phyloP scores from a whole-genome alignment of 257 asterid species.

The Lantana camara region DNA sequence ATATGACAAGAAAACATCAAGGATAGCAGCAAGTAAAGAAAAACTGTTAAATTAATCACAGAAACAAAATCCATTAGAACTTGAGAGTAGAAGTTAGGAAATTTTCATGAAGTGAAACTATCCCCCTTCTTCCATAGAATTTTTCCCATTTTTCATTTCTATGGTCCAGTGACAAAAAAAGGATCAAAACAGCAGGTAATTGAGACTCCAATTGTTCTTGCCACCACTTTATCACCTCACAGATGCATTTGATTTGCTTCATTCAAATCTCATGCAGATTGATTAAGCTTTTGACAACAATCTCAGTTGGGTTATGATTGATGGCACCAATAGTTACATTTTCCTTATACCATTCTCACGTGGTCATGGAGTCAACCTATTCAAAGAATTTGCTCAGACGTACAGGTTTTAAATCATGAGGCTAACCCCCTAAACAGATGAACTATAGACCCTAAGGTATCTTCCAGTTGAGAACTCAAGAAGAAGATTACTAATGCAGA shows the following conservation, averaged over 20 bases:
- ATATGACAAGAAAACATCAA: neutral
- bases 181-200: neutral
- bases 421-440: slow-evolving; percentile 12
- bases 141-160: neutral
- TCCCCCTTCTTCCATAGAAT: too few species aligned
- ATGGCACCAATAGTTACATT: neutral
- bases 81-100: neutral
- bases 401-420: neutral
- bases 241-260: slow-evolving; percentile 5
- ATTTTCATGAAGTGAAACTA: too few species aligned
- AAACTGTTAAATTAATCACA: slow-evolving; percentile 9
- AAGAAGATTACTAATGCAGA: neutral
- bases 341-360: neutral
- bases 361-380: neutral
- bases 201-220: neutral
- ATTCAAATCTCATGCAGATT: neutral
- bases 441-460: slow-evolving; percentile 14
- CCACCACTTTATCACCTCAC: neutral
- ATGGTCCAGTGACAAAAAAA: neutral
- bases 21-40: neutral
- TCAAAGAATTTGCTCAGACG: neutral
- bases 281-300: neutral
- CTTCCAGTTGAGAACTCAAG: slow-evolving; percentile 17
- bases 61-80: neutral
- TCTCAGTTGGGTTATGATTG: neutral